phyloP scores from a whole-genome alignment of 331 rosid species.

The Quercus phellos region DNA sequence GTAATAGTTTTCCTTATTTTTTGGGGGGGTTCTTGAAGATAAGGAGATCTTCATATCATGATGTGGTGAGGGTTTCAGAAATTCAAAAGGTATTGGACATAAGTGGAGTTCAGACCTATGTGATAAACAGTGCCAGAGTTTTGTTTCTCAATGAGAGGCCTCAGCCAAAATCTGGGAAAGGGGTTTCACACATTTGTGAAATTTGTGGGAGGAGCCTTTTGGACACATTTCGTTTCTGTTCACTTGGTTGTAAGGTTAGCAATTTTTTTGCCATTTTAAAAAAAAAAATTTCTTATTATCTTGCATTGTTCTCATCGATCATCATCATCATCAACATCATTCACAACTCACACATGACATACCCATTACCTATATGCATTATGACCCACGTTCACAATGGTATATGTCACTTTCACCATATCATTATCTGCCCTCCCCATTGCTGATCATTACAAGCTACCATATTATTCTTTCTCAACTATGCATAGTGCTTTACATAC shows the following conservation, averaged over 20 bases:
- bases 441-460: background rate
- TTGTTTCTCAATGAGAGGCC: conserved; percentile 77
- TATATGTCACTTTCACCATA: conserved; percentile 28
- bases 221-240: conserved; percentile 73
- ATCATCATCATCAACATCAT: conserved; percentile 29
- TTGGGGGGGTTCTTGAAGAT: conserved; percentile 31
- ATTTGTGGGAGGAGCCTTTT: conserved; percentile 65
- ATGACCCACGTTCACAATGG: conserved; percentile 41
- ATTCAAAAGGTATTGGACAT: conserved; percentile 62
- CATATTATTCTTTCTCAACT: background rate
- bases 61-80: conserved; percentile 73
- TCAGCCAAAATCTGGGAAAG: conserved; percentile 72
- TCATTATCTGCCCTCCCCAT: background rate
- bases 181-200: conserved; percentile 71
- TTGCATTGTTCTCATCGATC: conserved; percentile 33
- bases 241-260: conserved; percentile 87
- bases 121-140: conserved; percentile 75
- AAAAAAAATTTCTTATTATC: background rate
- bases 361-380: conserved; percentile 24
- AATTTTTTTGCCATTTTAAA: background rate
- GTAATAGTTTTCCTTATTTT: background rate
- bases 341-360: conserved; percentile 57
- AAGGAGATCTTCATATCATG: conserved; percentile 78
- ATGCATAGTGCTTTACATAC: background rate
- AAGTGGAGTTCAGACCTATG: conserved; percentile 74